Evolutionary conservation across 371 early-diverging fungal species (phyloP).

Genomic region (Actinomucor elegans): DNA sequence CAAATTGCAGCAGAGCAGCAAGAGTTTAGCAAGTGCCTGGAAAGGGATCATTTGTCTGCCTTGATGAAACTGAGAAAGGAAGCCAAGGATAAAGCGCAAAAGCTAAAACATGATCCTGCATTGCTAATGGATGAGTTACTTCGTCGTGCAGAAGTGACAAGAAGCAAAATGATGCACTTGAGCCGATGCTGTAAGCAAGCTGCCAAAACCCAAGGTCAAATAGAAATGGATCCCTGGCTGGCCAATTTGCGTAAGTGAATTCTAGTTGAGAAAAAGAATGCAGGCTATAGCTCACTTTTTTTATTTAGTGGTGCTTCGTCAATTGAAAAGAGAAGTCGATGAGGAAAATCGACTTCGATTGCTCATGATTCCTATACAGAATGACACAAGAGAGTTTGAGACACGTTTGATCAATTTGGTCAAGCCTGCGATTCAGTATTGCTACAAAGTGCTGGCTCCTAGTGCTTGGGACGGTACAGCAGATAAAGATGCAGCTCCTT

Average conservation of each 20-base stretch:
- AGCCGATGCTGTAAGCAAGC: conserved; percentile 33
- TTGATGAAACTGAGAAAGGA: conserved; percentile 27
- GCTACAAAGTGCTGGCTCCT: conserved; percentile 24
- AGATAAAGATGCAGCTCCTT: conserved; percentile 23
- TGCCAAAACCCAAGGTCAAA: conserved; percentile 15
- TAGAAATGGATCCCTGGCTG: conserved; percentile 43
- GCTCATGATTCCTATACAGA: conserved; percentile 39
- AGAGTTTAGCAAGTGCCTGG: conserved; percentile 25
- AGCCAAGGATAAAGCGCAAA: conserved; percentile 35
- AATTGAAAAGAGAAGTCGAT: conserved; percentile 42
- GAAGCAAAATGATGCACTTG: conserved; percentile 32
- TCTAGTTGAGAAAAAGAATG: too few relatives aligned
- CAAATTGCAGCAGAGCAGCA: conserved; percentile 33
- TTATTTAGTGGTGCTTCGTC: conserved; percentile 35
- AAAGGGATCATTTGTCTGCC: conserved; percentile 23
- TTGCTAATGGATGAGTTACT: conserved; percentile 36
- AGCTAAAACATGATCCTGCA: conserved; percentile 25
- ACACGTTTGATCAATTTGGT: conserved; percentile 16
- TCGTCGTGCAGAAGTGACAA: conserved; percentile 37
- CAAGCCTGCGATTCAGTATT: conserved; percentile 25
- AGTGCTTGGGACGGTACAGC: conserved; percentile 17
- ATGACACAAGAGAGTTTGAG: conserved; percentile 31
- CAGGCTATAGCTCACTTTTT: neutral
- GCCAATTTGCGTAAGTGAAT: conserved; percentile 44
- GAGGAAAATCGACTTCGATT: conserved; percentile 42